Evolutionary conservation across 441 rosid species (phyloP).

Genomic region (Euphorbia corollata): DNA sequence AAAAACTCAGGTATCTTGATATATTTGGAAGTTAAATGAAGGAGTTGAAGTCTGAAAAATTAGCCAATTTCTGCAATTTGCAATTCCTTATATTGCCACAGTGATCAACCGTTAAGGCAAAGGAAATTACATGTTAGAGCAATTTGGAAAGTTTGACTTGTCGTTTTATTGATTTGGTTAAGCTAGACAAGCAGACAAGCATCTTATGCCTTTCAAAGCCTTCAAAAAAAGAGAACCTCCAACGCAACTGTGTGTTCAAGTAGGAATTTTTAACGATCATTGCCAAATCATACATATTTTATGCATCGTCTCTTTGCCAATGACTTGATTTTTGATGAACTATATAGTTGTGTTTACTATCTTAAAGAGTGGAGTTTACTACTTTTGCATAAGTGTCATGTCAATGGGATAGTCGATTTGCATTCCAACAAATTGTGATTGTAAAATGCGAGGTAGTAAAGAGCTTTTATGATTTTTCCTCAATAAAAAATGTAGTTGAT

Average conservation of each 20-base stretch:
- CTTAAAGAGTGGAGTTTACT: not conserved
- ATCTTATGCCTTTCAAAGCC: not conserved
- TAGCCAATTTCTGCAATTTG: not conserved
- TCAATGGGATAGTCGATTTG: not conserved
- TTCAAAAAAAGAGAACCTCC: not conserved
- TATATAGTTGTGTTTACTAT: not conserved
- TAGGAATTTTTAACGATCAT: not conserved
- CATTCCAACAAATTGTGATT: not conserved
- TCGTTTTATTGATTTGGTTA: not conserved
- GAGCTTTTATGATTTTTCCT: not conserved
- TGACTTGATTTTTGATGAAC: not conserved
- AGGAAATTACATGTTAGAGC: not conserved
- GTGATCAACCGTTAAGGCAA: not conserved
- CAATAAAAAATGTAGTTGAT: not conserved
- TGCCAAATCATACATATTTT: not conserved
- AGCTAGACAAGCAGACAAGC: not conserved
- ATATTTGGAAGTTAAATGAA: not conserved
- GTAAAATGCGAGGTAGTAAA: not conserved
- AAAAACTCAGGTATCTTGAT: slow-evolving; percentile 22
- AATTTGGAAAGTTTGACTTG: slow-evolving; percentile 6
- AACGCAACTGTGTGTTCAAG: not conserved
- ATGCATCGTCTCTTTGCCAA: not conserved
- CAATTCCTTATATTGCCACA: slow-evolving; percentile 2
- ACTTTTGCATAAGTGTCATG: not conserved
- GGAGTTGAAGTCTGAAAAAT: not conserved